These are phyloP conservation scores for Nitzschia sp. DNA, from an alignment of 108 stramenopile species.

Conservation along the genomic window DNA sequence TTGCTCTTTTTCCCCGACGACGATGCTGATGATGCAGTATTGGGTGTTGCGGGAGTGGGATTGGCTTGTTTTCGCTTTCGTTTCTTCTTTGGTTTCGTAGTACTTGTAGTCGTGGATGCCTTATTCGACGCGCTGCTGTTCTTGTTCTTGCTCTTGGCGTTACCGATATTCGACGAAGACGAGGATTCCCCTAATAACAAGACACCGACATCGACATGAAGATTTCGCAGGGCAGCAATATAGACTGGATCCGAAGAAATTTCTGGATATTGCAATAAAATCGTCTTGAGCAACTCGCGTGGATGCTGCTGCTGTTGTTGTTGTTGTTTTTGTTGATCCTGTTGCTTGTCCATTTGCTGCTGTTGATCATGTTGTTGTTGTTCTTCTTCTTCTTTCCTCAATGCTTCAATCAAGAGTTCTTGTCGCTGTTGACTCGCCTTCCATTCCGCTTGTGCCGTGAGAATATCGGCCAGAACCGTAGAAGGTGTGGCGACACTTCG, in stretches of 20 bases:
- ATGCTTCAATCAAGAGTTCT: slow-evolving; percentile 26
- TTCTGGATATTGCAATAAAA: slow-evolving; percentile 38
- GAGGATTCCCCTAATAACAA: slow-evolving; percentile 14
- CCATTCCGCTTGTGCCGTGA: slow-evolving; percentile 25
- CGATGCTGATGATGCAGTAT: background rate
- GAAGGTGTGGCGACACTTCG: slow-evolving; percentile 22
- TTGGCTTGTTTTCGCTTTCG: slow-evolving; percentile 5
- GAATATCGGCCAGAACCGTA: slow-evolving; percentile 23
- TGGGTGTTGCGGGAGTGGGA: background rate
- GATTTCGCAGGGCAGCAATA: slow-evolving; percentile 39
- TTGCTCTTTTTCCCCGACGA: background rate
- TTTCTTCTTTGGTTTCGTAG: slow-evolving; percentile 18
- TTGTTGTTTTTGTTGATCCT: too few relatives aligned
- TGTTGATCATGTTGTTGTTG: background rate
- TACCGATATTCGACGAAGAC: background rate
- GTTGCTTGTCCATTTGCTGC: background rate
- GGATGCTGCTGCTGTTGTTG: background rate
- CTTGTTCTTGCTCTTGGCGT: background rate
- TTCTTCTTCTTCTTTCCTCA: slow-evolving; percentile 4
- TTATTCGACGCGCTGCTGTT: background rate
- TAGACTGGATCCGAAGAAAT: slow-evolving; percentile 43
- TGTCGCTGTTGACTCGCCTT: slow-evolving; percentile 29
- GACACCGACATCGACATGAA: slow-evolving; percentile 38
- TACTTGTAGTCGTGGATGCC: background rate
- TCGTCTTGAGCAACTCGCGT: slow-evolving; percentile 11